Evolutionary conservation across 2,329 filamentous ascomycete genomes (phyloP).

Genomic region (Bisporella sp.): DNA sequence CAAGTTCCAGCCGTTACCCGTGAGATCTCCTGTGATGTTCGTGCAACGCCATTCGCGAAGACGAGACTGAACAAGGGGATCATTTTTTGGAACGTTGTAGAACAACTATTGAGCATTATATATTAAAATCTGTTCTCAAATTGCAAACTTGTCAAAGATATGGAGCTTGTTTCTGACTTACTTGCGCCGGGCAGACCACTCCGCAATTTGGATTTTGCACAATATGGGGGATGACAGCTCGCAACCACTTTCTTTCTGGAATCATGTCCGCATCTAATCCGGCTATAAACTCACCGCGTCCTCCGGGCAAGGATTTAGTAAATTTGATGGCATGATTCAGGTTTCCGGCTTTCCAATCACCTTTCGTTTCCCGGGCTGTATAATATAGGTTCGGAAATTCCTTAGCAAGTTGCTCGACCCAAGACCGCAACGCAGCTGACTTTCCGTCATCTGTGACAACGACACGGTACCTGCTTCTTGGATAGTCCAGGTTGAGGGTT

Average conservation of each 20-base stretch:
- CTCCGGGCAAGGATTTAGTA: neutral
- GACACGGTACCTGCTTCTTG: neutral
- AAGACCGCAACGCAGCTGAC: neutral
- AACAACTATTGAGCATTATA: neutral
- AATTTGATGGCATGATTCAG: neutral
- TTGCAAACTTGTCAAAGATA: too few species aligned
- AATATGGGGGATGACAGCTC: neutral
- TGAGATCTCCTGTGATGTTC: neutral
- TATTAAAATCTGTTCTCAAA: too few species aligned
- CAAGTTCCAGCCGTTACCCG: slow-evolving; percentile 1
- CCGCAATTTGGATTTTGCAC: neutral
- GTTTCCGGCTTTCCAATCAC: neutral
- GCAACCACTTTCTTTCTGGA: neutral
- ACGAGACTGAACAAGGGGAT: neutral
- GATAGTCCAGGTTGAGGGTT: neutral
- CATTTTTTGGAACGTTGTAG: neutral
- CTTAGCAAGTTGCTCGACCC: neutral
- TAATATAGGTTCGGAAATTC: neutral
- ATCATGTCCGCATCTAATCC: neutral
- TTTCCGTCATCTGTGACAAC: neutral
- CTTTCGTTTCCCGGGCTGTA: neutral
- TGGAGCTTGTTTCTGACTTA: too few species aligned
- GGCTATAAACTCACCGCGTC: neutral
- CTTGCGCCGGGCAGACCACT: neutral
- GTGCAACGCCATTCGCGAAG: neutral